phyloP scores from a whole-genome alignment of 1,284 basidiomycete species.

The Lentinula novae-zelandiae region DNA sequence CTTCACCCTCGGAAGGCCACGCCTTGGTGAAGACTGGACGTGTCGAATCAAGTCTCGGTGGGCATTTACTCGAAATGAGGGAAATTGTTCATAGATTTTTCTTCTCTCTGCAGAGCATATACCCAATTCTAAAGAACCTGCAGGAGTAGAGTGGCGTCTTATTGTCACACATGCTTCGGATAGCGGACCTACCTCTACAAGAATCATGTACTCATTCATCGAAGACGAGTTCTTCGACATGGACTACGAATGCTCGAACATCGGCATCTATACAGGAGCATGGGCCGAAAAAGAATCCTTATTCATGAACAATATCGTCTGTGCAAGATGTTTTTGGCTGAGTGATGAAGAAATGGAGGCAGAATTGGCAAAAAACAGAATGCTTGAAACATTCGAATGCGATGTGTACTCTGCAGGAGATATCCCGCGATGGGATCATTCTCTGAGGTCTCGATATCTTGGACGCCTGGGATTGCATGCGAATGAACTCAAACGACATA shows the following conservation, averaged over 20 bases:
- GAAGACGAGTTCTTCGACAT: conserved; percentile 30
- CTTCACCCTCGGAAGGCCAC: conserved; percentile 28
- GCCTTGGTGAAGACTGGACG: conserved; percentile 21
- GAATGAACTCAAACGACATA: conserved; percentile 23
- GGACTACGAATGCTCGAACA: conserved; percentile 29
- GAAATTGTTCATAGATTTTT: not conserved
- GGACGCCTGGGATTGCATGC: conserved; percentile 28
- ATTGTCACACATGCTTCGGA: conserved; percentile 26
- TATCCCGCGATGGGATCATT: not conserved
- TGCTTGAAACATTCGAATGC: not conserved
- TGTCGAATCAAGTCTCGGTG: conserved; percentile 25
- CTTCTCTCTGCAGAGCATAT: not conserved
- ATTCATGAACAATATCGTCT: conserved; percentile 30
- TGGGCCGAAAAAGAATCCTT: conserved; percentile 13
- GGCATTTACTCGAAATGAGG: not conserved
- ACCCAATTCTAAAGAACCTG: not conserved
- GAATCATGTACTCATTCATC: conserved; percentile 30
- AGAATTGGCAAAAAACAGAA: not conserved
- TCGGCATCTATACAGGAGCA: conserved; percentile 24
- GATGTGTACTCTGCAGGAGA: not conserved
- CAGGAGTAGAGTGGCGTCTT: conserved; percentile 26
- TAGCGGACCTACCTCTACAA: conserved; percentile 5
- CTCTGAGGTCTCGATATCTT: conserved; percentile 15
- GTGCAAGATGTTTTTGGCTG: conserved; percentile 25
- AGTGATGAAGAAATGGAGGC: conserved; percentile 21